Evolutionary conservation across 257 asterid species (phyloP).

Genomic region (Gentiana macrophylla): DNA sequence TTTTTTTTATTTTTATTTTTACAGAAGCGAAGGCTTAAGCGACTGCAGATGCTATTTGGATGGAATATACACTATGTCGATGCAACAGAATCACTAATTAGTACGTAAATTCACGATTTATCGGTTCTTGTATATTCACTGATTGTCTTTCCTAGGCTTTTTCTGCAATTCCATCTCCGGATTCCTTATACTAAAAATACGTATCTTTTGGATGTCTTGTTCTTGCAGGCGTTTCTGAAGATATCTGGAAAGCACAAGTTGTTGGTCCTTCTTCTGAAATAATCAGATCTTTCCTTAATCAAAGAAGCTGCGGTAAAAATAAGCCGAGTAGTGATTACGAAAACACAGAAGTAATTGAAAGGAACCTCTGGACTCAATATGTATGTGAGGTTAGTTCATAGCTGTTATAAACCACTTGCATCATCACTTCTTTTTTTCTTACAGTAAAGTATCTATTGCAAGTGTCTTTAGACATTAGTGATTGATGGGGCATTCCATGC

Average conservation of each 20-base stretch:
- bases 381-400: constrained; percentile 54
- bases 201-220: too few species aligned
- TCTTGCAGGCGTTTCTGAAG: constrained; percentile 32
- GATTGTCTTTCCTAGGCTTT: neutral
- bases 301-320: constrained; percentile 12
- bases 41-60: constrained; percentile 66
- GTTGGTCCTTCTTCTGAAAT: constrained; percentile 46
- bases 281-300: constrained; percentile 46
- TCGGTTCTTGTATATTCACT: constrained; percentile 13
- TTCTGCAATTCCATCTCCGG: neutral
- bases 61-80: constrained; percentile 69
- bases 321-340: constrained; percentile 9
- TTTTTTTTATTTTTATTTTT: too few species aligned
- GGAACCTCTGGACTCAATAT: constrained; percentile 72
- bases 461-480: too few species aligned
- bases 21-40: constrained; percentile 67
- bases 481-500: too few species aligned
- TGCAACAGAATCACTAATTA: constrained; percentile 44
- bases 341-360: constrained; percentile 24
- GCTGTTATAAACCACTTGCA: too few species aligned
- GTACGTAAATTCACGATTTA: constrained; percentile 43
- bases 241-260: constrained; percentile 53
- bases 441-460: too few species aligned
- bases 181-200: neutral
- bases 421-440: too few species aligned